Evolutionary conservation across 768 basidiomycete species (phyloP).

Genomic region (Lactarius tabidus): DNA sequence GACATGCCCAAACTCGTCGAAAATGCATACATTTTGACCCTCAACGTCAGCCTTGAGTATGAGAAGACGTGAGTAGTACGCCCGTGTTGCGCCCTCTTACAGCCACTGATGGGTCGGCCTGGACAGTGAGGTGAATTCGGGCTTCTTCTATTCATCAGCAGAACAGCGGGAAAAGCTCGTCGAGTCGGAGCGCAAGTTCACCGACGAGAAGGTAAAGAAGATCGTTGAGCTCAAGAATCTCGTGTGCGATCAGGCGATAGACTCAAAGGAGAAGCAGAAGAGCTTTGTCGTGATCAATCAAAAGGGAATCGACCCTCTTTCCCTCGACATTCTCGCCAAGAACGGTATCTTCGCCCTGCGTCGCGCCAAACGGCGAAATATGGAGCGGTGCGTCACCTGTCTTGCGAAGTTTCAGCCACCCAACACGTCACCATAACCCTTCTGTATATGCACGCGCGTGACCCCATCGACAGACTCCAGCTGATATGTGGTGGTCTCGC

Average conservation of each 20-base stretch:
- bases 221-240: conserved; percentile 95
- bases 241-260: conserved; percentile 92
- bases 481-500: conserved; percentile 92
- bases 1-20: conserved; percentile 99
- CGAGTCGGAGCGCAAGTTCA: conserved; percentile 91
- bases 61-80: conserved; percentile 86
- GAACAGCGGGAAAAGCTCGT: conserved; percentile 99
- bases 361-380: conserved; percentile 95
- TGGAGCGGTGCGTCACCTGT: conserved; percentile 73
- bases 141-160: conserved; percentile 98
- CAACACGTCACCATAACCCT: not conserved
- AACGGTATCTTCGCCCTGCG: conserved; percentile 93
- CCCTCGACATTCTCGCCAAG: conserved; percentile 92
- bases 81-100: not conserved
- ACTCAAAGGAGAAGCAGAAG: conserved; percentile 74
- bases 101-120: conserved; percentile 26
- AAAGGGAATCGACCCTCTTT: conserved; percentile 98
- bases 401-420: conserved; percentile 7
- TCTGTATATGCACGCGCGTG: conserved; percentile 5
- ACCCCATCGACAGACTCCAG: conserved; percentile 58
- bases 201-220: conserved; percentile 91
- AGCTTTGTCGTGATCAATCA: conserved; percentile 96
- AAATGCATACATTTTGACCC: conserved; percentile 90
- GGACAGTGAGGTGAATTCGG: conserved; percentile 93
- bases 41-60: conserved; percentile 98